These are phyloP conservation scores for Claviceps sorghi DNA, from an alignment of 2,329 filamentous ascomycete genomes.

Conservation along the genomic window DNA sequence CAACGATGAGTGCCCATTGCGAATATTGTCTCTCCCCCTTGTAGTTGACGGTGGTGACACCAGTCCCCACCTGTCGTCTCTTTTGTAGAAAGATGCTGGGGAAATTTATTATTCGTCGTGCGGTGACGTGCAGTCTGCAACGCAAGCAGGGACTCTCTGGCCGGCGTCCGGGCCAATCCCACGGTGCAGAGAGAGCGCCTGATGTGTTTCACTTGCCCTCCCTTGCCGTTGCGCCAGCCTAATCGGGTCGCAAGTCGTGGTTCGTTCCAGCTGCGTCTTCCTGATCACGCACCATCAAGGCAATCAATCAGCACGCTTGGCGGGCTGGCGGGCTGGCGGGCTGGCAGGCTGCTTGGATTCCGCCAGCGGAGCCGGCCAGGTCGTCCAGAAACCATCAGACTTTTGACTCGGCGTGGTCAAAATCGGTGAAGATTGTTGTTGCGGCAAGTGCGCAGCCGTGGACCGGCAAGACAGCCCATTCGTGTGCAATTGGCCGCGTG, in stretches of 20 bases:
- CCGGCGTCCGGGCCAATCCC: constrained; percentile 2
- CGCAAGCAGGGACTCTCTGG: background rate
- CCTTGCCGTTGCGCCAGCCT: constrained; percentile 1
- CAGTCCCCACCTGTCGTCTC: background rate
- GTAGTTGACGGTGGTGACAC: background rate
- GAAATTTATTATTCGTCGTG: background rate
- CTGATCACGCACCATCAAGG: background rate
- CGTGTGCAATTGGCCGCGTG: constrained; percentile 3
- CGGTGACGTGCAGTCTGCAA: constrained; percentile 5
- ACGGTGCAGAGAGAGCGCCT: constrained; percentile 1
- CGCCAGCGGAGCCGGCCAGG: background rate
- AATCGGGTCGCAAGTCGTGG: background rate
- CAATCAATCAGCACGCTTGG: background rate
- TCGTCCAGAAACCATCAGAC: background rate
- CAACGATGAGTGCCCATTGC: background rate
- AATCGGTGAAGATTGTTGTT: constrained; percentile 1
- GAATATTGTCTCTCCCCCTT: background rate
- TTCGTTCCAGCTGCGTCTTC: background rate
- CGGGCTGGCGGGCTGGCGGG: background rate
- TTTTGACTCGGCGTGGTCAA: background rate
- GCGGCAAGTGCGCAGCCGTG: background rate
- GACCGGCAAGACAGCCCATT: background rate
- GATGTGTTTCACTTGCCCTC: constrained; percentile 3
- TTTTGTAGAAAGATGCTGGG: constrained; percentile 1
- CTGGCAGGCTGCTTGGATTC: background rate